These are phyloP conservation scores for Trebouxia sp. DNA, from an alignment of 139 green algal genomes.

Conservation along the genomic window DNA sequence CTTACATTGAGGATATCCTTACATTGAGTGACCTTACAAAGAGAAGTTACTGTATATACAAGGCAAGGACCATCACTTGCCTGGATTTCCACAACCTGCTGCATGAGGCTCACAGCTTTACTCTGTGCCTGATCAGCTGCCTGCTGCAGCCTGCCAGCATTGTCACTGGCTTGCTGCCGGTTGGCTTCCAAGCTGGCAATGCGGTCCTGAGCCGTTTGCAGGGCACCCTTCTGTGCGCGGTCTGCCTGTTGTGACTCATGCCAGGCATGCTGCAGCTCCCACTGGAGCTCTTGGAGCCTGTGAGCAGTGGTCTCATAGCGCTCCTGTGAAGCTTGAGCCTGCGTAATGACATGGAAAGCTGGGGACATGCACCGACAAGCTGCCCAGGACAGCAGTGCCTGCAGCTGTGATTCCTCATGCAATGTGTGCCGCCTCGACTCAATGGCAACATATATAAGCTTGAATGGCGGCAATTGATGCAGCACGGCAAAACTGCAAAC, in stretches of 20 bases:
- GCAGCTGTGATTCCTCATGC: not conserved
- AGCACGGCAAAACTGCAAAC: too few species aligned
- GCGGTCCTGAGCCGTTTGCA: not conserved
- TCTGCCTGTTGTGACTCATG: not conserved
- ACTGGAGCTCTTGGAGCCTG: not conserved
- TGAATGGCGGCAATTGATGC: not conserved
- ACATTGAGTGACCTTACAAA: too few species aligned
- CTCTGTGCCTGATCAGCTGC: not conserved
- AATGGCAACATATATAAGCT: too few species aligned
- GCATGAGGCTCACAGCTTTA: not conserved
- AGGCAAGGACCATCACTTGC: not conserved
- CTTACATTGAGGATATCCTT: too few species aligned
- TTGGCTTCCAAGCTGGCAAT: not conserved
- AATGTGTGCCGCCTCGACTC: too few species aligned
- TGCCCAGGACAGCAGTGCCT: not conserved
- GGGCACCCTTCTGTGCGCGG: not conserved
- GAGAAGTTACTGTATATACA: too few species aligned
- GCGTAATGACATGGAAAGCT: too few species aligned
- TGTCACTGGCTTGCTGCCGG: not conserved
- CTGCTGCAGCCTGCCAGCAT: not conserved
- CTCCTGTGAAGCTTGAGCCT: not conserved
- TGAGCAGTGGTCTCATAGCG: not conserved
- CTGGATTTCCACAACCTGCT: not conserved
- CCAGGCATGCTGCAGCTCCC: slow-evolving; percentile 24
- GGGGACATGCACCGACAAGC: not conserved